Evolutionary conservation across 2,329 filamentous ascomycete genomes (phyloP).

Genomic region (Fusarium gaditjirri): DNA sequence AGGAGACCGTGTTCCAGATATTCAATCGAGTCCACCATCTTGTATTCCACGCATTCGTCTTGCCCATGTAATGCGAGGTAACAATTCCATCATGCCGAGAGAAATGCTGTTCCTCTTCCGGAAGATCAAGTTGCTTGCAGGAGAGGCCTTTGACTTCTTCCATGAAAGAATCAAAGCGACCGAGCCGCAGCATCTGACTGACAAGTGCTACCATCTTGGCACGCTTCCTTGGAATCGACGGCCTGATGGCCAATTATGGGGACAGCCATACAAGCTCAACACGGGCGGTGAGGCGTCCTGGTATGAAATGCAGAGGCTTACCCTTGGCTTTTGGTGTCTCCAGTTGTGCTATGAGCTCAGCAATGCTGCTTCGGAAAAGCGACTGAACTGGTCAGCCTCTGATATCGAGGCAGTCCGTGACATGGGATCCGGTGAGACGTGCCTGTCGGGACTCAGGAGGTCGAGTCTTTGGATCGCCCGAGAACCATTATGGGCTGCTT

Average conservation of each 20-base stretch:
- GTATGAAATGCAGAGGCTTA: constrained; percentile 26
- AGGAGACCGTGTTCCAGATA: not conserved
- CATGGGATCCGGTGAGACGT: constrained; percentile 11
- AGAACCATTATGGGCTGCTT: constrained; percentile 15
- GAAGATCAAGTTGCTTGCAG: constrained; percentile 8
- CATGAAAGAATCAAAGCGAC: constrained; percentile 1
- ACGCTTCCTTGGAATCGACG: constrained; percentile 4
- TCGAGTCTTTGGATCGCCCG: constrained; percentile 2
- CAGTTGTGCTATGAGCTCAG: constrained; percentile 29
- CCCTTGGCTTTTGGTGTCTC: constrained; percentile 18
- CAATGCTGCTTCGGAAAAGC: constrained; percentile 16
- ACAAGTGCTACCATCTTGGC: constrained; percentile 6
- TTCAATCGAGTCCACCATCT: constrained; percentile 1
- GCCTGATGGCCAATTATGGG: constrained; percentile 9
- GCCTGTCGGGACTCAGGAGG: not conserved
- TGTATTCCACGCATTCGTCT: constrained; percentile 3
- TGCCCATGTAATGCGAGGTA: not conserved
- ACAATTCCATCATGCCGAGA: not conserved
- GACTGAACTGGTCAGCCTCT: constrained; percentile 5
- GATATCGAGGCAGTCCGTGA: constrained; percentile 8
- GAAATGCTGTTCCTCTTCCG: constrained; percentile 17
- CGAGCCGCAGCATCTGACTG: constrained; percentile 9
- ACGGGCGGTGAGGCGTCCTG: constrained; percentile 15
- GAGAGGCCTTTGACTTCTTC: constrained; percentile 21
- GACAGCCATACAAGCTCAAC: constrained; percentile 8